Evolutionary conservation across 768 basidiomycete genomes (phyloP).

Genomic region (Pulveroboletus ravenelii): DNA sequence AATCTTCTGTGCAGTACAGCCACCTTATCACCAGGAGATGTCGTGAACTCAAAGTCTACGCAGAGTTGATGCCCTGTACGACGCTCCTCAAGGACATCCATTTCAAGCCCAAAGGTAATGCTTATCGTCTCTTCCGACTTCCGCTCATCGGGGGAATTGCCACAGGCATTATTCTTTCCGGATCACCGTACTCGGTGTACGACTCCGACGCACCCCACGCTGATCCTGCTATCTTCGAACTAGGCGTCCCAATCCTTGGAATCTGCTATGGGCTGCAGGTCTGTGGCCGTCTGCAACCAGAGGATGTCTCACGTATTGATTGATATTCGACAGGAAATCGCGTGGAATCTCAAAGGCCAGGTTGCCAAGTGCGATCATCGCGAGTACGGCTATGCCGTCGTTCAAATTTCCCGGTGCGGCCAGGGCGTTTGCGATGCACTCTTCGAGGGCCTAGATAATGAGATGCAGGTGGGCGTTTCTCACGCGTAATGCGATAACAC

Average conservation of each 20-base stretch:
- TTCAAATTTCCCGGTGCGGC: slow-evolving; percentile 66
- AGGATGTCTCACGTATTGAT: background rate
- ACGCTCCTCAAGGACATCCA: slow-evolving; percentile 79
- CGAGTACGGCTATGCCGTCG: slow-evolving; percentile 90
- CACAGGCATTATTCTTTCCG: slow-evolving; percentile 90
- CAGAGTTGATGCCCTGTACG: slow-evolving; percentile 96
- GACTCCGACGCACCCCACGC: slow-evolving; percentile 90
- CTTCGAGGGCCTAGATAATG: slow-evolving; percentile 82
- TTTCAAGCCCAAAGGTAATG: slow-evolving; percentile 92
- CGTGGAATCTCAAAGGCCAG: slow-evolving; percentile 79
- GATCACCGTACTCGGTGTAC: slow-evolving; percentile 98
- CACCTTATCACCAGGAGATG: slow-evolving; percentile 97
- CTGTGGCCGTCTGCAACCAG: slow-evolving; percentile 10
- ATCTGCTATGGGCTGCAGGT: slow-evolving; percentile 98
- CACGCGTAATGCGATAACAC: background rate
- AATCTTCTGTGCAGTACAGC: slow-evolving; percentile 62
- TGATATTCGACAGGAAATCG: slow-evolving; percentile 68
- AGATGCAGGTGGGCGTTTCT: slow-evolving; percentile 65
- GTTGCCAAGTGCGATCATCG: slow-evolving; percentile 86
- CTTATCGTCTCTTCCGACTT: background rate
- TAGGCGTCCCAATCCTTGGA: slow-evolving; percentile 88
- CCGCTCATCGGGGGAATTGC: background rate
- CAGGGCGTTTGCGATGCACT: slow-evolving; percentile 61
- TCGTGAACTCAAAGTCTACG: slow-evolving; percentile 95
- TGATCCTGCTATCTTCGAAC: slow-evolving; percentile 84